A percentile compares a stretch with the other conserved stretches of the same genome.
phyloP scores from a whole-genome alignment of 257 asterid species.

The Ehretia macrophylla region DNA sequence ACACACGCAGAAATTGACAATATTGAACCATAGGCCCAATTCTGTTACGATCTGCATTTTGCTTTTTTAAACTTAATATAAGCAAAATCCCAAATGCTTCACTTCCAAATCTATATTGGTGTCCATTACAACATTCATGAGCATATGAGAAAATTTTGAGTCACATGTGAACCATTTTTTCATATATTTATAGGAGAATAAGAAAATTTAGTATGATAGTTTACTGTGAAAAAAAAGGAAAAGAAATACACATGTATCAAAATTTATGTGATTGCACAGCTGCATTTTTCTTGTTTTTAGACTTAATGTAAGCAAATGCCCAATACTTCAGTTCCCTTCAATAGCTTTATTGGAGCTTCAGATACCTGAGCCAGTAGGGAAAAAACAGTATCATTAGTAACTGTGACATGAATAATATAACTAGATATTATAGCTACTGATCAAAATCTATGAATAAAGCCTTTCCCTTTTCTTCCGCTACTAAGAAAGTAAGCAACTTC shows the following conservation, averaged over 20 bases:
- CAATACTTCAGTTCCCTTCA: not conserved
- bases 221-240: too few relatives aligned
- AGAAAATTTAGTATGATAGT: not conserved
- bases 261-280: not conserved
- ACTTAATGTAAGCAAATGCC: not conserved
- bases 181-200: too few relatives aligned
- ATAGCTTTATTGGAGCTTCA: conserved; percentile 32
- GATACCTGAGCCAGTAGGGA: conserved; percentile 32
- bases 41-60: too few relatives aligned
- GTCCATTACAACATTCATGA: not conserved
- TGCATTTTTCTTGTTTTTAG: not conserved
- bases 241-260: not conserved
- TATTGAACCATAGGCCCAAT: too few relatives aligned
- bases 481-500: too few relatives aligned
- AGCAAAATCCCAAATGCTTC: not conserved
- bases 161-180: not conserved
- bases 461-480: too few relatives aligned
- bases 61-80: too few relatives aligned
- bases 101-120: not conserved
- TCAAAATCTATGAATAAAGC: too few relatives aligned
- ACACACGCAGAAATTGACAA: too few relatives aligned
- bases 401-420: too few relatives aligned
- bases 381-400: not conserved
- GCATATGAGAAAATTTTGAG: not conserved
- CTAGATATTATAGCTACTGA: too few relatives aligned